Conservation (phyloP, 2,329 filamentous ascomycete genomes). For the Paecilomyces sp. region DNA sequence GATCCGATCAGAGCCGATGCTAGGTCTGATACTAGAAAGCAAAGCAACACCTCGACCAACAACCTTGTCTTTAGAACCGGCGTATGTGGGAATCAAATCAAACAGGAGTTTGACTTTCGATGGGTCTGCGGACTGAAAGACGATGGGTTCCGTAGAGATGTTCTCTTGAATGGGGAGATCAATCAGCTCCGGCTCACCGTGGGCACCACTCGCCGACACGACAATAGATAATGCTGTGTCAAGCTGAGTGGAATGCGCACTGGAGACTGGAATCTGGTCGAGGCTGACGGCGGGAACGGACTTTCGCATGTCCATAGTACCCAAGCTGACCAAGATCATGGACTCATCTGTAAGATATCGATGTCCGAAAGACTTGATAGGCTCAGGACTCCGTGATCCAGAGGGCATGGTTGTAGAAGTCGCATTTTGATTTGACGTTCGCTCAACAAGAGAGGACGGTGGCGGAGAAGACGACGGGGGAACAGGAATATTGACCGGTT, state of each 20-base stretch:
- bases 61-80: conserved; percentile 70
- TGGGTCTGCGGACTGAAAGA: conserved; percentile 73
- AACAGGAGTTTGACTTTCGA: conserved; percentile 83
- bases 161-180: conserved; percentile 92
- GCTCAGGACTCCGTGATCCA: conserved; percentile 50
- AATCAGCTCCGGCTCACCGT: conserved; percentile 79
- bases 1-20: conserved; percentile 77
- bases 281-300: conserved; percentile 72
- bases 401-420: conserved; percentile 32
- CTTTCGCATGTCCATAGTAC: conserved; percentile 90
- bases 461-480: conserved; percentile 25
- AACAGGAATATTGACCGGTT: conserved; percentile 21
- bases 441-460: conserved; percentile 35
- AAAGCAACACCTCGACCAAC: conserved; percentile 85
- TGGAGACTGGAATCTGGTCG: conserved; percentile 77
- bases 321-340: conserved; percentile 85
- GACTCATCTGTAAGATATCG: conserved; percentile 84
- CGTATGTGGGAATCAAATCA: conserved; percentile 92
- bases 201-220: conserved; percentile 75
- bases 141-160: conserved; percentile 85
- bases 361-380: conserved; percentile 93
- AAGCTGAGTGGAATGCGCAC: conserved; percentile 86
- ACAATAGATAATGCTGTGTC: conserved; percentile 91
- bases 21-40: conserved; percentile 76
- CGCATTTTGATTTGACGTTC: conserved; percentile 28